These are phyloP conservation scores for Danielia reshetovae DNA, from an alignment of 805 yeast genomes.

Conservation along the genomic window DNA sequence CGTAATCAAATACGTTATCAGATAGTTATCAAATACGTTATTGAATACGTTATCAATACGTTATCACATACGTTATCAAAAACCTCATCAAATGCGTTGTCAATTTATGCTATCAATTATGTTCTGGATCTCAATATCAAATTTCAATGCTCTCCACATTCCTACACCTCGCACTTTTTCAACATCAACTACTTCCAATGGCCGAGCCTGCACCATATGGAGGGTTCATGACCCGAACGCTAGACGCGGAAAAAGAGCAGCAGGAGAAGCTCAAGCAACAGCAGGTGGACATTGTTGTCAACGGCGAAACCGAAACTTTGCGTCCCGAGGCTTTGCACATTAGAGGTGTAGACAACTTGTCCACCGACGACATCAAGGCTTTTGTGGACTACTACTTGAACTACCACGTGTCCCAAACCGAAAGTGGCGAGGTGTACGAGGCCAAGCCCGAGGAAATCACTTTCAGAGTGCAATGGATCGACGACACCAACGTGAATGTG, in stretches of 20 bases:
- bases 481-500: conserved; percentile 57
- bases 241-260: conserved; percentile 35
- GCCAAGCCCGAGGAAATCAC: conserved; percentile 28
- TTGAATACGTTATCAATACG: no score
- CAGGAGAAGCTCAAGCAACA: conserved; percentile 28
- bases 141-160: no score
- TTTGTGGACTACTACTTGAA: conserved; percentile 49
- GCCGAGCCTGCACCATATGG: conserved; percentile 36
- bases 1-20: no score
- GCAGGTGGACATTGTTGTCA: conserved; percentile 28
- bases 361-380: conserved; percentile 55
- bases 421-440: conserved; percentile 12
- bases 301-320: conserved; percentile 28
- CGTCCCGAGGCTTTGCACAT: conserved; percentile 49
- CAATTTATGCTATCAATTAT: no score
- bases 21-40: no score
- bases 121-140: no score
- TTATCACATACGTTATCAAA: no score
- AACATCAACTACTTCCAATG: conserved; percentile 19
- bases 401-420: no score
- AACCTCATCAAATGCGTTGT: no score
- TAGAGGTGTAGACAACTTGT: conserved; percentile 60
- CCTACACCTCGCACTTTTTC: conserved; percentile 3
- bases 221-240: conserved; percentile 37
- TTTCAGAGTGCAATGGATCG: conserved; percentile 60